phyloP scores from a whole-genome alignment of 164 flowering plant species.

The Macadamia integrifolia region DNA sequence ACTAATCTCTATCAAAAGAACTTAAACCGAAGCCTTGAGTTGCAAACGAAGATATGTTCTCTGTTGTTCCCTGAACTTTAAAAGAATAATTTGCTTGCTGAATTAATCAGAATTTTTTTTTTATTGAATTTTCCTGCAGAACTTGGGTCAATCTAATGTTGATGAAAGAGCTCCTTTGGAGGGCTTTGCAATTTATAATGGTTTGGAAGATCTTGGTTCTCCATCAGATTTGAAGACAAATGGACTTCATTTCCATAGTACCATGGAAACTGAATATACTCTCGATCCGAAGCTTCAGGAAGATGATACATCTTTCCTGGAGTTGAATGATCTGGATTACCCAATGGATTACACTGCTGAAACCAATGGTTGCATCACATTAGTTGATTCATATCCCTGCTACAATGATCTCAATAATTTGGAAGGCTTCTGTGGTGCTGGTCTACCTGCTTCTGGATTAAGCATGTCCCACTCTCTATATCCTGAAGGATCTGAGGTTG shows the following conservation, averaged over 20 bases:
- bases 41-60: no score
- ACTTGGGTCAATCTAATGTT: neutral
- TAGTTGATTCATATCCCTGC: neutral
- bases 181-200: slow-evolving; percentile 24
- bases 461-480: neutral
- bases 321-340: slow-evolving; percentile 32
- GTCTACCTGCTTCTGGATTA: slow-evolving; percentile 5
- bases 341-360: slow-evolving; percentile 16
- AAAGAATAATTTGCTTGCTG: neutral
- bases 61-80: no score
- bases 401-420: neutral
- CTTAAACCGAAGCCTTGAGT: no score
- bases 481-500: neutral
- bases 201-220: slow-evolving; percentile 24
- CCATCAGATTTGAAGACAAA: slow-evolving; percentile 1
- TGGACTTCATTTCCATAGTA: neutral
- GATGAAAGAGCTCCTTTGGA: neutral
- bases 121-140: slow-evolving; percentile 8
- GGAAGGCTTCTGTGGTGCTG: neutral
- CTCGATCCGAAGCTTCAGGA: slow-evolving; percentile 5
- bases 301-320: slow-evolving; percentile 13
- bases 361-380: neutral
- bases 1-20: no score
- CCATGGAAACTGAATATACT: neutral
- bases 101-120: no score